These are phyloP conservation scores for Sicyos baderoa DNA, from an alignment of 306 rosid species.

Conservation along the genomic window DNA sequence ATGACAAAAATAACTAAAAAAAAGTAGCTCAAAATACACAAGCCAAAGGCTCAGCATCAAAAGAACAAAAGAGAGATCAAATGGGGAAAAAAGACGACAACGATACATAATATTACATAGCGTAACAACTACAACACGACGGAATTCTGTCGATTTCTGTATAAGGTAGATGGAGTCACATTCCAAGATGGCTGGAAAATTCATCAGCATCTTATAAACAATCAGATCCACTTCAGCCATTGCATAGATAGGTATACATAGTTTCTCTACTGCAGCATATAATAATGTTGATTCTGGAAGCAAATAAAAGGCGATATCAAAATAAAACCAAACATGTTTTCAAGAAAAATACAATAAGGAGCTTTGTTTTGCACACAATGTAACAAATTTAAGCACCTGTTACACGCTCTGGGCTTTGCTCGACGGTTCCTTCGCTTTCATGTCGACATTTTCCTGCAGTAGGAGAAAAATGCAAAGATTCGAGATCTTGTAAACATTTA, in stretches of 20 bases:
- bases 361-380: neutral
- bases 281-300: constrained; percentile 3
- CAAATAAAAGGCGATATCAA: neutral
- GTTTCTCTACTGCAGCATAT: constrained; percentile 25
- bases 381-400: constrained; percentile 12
- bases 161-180: constrained; percentile 27
- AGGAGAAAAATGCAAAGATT: neutral
- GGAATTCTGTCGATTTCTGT: constrained; percentile 31
- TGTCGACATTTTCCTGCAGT: constrained; percentile 65
- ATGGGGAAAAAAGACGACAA: neutral
- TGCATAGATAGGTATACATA: constrained; percentile 38
- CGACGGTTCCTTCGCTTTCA: constrained; percentile 54
- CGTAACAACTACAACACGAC: constrained; percentile 21
- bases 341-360: neutral
- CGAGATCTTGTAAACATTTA: neutral
- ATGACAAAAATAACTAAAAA: neutral
- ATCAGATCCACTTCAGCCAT: constrained; percentile 35
- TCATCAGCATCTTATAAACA: constrained; percentile 26
- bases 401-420: constrained; percentile 78
- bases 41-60: constrained; percentile 9
- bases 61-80: constrained; percentile 4
- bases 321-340: neutral
- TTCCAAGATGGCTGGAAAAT: constrained; percentile 27
- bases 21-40: constrained; percentile 12
- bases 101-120: neutral